Base-by-base conservation (phyloP, 768 basidiomycete species). In the Tricholoma saponaceum region DNA sequence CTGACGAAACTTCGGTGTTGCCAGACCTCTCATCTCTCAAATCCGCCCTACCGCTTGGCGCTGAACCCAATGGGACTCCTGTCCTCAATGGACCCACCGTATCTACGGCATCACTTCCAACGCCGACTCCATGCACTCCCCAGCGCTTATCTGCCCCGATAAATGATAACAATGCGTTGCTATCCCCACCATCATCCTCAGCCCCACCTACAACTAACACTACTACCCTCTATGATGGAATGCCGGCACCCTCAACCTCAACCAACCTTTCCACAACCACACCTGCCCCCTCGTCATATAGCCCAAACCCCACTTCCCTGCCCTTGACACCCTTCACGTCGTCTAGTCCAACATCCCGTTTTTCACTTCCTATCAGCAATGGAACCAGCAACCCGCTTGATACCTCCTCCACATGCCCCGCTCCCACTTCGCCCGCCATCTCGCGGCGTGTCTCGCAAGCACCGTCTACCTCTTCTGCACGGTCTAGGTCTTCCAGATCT, bases 381-480 rank as follows among this genome's bases (percentile, higher is more conserved):
- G 5, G 37, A 51, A 23, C 43, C 33, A 22, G 28, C 51, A 44
- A 12, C 25, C 13, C 18, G 5, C 43, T 44, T 30, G 26, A 46
- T 46, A 67, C 67, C 13, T 59, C 66, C 25, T 70, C 63, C 55
- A 68, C 58, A 49, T 60, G 56, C 58, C 66, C 53, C 12, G 61
- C 60, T 7, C 61, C 61, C 7, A 58, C 60, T 47, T 62, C 63
- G n/a, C 55, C 59, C 3, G 56, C 44, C 49, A 37, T 59, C 46
- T 59, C 61, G 18, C 50, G 62, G 12, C 60, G 60, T 22, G 65
- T 63, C 33, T 69, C 68, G 26, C 62, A 67, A 35, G 67, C 73
- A 30, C 66, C 69, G 14, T 67, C 71, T 18, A 71, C 67, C 47
- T 65, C 71, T 16, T 65, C 66, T 49, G 46, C 75, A 69, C 51